Percentiles rank a stretch among this genome's conserved stretches.
These are phyloP conservation scores for Fusarium aywerte DNA, from an alignment of 2,329 filamentous ascomycete genomes.

Conservation along the genomic window DNA sequence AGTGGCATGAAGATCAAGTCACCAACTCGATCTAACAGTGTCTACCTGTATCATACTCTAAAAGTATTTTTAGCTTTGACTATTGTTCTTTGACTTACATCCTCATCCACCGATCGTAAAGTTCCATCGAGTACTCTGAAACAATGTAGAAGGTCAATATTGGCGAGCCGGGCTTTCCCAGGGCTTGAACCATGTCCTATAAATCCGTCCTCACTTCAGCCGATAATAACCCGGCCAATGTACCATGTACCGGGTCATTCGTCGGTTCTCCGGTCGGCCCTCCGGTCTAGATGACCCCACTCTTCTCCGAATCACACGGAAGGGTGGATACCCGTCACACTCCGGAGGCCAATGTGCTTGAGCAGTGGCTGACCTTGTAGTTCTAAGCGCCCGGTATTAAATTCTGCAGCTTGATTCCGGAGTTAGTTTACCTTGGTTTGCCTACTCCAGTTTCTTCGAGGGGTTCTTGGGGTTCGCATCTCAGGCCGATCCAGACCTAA, in stretches of 20 bases:
- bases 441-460: background rate
- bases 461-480: background rate
- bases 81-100: background rate
- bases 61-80: background rate
- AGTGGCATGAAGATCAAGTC: accelerated
- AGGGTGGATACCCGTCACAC: slow-evolving; percentile 1
- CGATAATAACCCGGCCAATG: background rate
- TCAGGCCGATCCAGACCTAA: background rate
- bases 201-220: too few species aligned
- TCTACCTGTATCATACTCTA: background rate
- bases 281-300: background rate
- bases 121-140: background rate
- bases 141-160: background rate
- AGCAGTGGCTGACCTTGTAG: background rate
- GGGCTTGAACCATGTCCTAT: too few species aligned
- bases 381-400: background rate
- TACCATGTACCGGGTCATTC: background rate
- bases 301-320: slow-evolving; percentile 19
- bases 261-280: background rate
- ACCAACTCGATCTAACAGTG: too few species aligned
- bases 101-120: background rate
- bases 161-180: background rate
- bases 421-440: background rate
- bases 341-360: background rate
- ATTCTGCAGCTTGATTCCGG: background rate